Evolutionary conservation across 31 red algal species (phyloP), one percentile per base, ranked within the genome.

Genomic region (Odonthalia washingtoniensis): DNA sequence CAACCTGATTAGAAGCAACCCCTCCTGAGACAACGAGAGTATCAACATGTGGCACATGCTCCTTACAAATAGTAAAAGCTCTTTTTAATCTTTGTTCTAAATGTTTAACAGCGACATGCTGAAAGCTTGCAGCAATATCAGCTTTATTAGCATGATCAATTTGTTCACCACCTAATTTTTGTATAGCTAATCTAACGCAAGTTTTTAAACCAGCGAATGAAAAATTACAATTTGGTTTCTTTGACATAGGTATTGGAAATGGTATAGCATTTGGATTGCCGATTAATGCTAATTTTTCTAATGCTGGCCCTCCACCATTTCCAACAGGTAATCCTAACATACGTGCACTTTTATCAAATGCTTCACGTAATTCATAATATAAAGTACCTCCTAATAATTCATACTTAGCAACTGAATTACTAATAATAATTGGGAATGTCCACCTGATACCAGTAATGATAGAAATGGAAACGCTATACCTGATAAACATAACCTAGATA

Each of bases 121-220:
- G 97, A 84, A 99, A 99, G 0, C 70, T 75, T 27, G 94, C 90
- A 5, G 97, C 97, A 65, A 99, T 85, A 78, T 98, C 86, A 18
- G 78, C 82, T 9, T 32, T 12, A 34, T 28, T 34, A 9, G 34
- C 28, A 9, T 32, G 28, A 9, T 27, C 66, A 12, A 27, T 21
- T 21, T 57, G 12, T 14, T 57, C 49, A 21, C 49, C 49, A 12
- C 66, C 28, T 37, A 34, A 82, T 5, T 82, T 80, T 1, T 85
- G 74, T 9, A 90, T 62, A 38, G 84, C 83, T 26, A 75, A 83
- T 44, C 92, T 87, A 61, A 99, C 97, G n/a, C 88, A 69, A 0
- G 94, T 99, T 70, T 99, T 99, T 0, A 99, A 74, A 2, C 97
- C 97, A 4, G 97, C 94, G 85, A 92, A 99, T 17, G 95, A 97